Evolutionary conservation across 2,329 filamentous ascomycete genomes (phyloP).

Genomic region (Pseudogymnoascus verrucosus): DNA sequence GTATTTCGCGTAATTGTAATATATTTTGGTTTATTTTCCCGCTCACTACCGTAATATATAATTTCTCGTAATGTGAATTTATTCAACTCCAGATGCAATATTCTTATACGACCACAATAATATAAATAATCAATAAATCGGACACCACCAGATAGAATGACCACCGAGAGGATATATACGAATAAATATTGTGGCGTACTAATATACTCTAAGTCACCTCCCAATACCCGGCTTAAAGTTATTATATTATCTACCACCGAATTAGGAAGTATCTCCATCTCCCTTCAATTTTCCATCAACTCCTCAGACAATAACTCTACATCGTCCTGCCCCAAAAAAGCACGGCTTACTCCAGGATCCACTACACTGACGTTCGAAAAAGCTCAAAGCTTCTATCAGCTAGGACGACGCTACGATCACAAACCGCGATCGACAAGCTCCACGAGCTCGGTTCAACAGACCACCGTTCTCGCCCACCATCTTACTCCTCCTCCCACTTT

Average conservation of each 20-base stretch:
- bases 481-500: neutral
- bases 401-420: neutral
- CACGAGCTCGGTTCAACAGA: neutral
- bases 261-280: neutral
- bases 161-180: neutral
- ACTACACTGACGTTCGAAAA: neutral
- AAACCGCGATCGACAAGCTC: neutral
- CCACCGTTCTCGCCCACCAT: neutral
- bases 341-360: neutral
- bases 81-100: neutral
- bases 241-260: neutral
- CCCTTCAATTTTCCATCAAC: neutral
- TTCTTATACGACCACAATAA: neutral
- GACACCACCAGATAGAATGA: neutral
- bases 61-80: neutral
- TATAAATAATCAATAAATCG: neutral
- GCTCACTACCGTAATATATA: neutral
- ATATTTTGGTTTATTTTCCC: neutral
- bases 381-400: neutral
- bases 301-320: too few relatives aligned
- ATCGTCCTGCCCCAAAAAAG: neutral
- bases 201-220: neutral
- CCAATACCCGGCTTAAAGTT: neutral
- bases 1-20: neutral
- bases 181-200: neutral